Base-by-base conservation (phyloP, 1,139 yeast species). In the Insectozyma bohioensis region DNA sequence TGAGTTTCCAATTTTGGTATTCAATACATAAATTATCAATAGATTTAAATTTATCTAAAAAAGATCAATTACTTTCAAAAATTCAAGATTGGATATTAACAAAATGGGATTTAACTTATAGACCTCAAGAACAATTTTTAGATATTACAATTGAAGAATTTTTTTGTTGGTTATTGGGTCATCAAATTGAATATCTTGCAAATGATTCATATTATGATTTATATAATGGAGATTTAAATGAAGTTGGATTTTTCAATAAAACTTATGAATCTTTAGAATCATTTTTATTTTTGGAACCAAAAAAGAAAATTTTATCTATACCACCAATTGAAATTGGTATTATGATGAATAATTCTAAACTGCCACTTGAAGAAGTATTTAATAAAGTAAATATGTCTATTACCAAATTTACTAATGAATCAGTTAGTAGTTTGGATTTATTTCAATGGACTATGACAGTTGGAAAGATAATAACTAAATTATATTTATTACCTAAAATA, bases 1-100 rank as follows among this genome's bases (percentile, higher is more conserved):
- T 69, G 34, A 61, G 83, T 6, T 58, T 77, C 28, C 46, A 51
- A 12, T 75, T 81, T 39, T 82, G 90, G 88, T 53, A 63, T 33
- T 47, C 65, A 0, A 43, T 75, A 6, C 51, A 63, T 15, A 53
- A 54, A n/a, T 45, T 73, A 5, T 61, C 70, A 8, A 53, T 54
- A 21, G 52, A 49, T 3, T 53, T 62, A 22, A 60, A 58, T 23
- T 48, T 61, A 6, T 44, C 43, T 4, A 51, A 47, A 30, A 41
- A 42, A 12, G 26, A 32, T 11, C 26, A 29, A 1, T 36, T 52
- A 17, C 45, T 56, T 8, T 46, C 47, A 16, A 58, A 55, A 35
- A 49, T 74, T 1, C 47, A 61, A 4, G 58, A 62, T 12, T 81
- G 87, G 87, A 28, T 78, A 4, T 29, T 58, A 0, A 53, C 69